Evolutionary conservation across 129 eudicot species (phyloP), one percentile per base, ranked within the genome.

Genomic region (Lonicera japonica): DNA sequence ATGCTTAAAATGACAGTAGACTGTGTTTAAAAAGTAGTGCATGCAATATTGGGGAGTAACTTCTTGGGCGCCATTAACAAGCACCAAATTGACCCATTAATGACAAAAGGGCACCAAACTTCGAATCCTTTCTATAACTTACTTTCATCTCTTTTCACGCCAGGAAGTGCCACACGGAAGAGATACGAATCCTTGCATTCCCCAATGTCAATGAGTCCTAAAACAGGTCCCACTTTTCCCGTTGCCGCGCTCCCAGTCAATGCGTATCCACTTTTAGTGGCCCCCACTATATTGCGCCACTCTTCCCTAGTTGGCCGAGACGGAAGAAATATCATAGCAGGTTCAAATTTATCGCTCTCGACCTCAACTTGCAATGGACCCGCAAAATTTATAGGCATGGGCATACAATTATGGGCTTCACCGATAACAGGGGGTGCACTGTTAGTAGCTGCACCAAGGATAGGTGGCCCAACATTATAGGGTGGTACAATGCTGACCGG

Each of bases 121-220:
- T 36, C 11, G 29, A 38, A 4, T 34, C 9, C 21, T 21, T 46
- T 29, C 11, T 17, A 21, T 38, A 72, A 70, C 91, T 77, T 83
- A 83, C 92, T 83, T 77, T 86, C 95, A 77, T 88, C 95, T 75
- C 90, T 80, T 73, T 68, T 88, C 15, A 91, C 97, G 52, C 97
- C 97, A 21, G 97, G 95, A 80, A 91, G 95, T n/a, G 95, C 65
- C 23, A 87, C 95, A 21, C 94, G 94, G 54, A 91, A 91, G 11
- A 87, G 60, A 77, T 82, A 87, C 53, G 94, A 73, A 66, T 84
- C 95, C 54, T 82, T 88, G 13, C 84, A 70, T 79, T 87, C 97
- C 45, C 94, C 95, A 13, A 87, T 82, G 55, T 87, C 95, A 21
- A 87, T 45, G 57, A 71, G 75, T 51, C 97, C 97, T 21, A 91